Evolutionary conservation across 495 filamentous ascomycete species (phyloP), one percentile per base, ranked within the genome.

Genomic region (Letharia lupina): DNA sequence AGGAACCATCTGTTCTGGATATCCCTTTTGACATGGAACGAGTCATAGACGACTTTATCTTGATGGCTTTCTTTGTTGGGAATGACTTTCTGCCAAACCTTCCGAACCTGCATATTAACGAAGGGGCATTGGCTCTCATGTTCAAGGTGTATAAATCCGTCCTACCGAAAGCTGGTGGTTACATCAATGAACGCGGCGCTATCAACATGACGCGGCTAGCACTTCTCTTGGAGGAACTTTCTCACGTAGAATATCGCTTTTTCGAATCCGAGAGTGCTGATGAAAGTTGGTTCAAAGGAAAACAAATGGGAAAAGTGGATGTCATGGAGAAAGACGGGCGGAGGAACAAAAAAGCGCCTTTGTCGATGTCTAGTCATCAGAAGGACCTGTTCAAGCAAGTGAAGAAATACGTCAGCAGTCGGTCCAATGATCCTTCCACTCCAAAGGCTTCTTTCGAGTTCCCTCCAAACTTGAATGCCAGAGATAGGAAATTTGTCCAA

Each of bases 51-150:
- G 94, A 99, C 80, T 98, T 99, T 76, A 98, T 99, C 73, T 83
- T 99, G 52, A 96, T 99, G 90, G 93, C 91, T 41, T 99, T 99
- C 80, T 99, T 99, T 73, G 91, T 99, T 73, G 95, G 95, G 74
- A 99, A 99, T 75, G 95, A 99, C 78, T 99, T 99, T 77, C 83
- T 99, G 71, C 95, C 95, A 6, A 96, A 98, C 77, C 79, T 99
- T 61, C 95, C 95, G 4, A 90, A 95, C 68, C 78, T 99, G 67
- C 95, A 98, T 77, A 99, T 99, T 77, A 99, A 99, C 76, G 95
- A 98, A 75, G 95, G 95, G 44, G 95, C 95, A 15, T 78, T 98
- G 72, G 89, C 92, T 28, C 84, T 94, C 68, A 97, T 98, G 93
- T 99, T 99, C 75, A 91, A 89, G 75, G 86, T 95, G 66, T 99